These are phyloP conservation scores for Ganoderma resinaceum DNA, from an alignment of 1,284 basidiomycete species.

Conservation along the genomic window DNA sequence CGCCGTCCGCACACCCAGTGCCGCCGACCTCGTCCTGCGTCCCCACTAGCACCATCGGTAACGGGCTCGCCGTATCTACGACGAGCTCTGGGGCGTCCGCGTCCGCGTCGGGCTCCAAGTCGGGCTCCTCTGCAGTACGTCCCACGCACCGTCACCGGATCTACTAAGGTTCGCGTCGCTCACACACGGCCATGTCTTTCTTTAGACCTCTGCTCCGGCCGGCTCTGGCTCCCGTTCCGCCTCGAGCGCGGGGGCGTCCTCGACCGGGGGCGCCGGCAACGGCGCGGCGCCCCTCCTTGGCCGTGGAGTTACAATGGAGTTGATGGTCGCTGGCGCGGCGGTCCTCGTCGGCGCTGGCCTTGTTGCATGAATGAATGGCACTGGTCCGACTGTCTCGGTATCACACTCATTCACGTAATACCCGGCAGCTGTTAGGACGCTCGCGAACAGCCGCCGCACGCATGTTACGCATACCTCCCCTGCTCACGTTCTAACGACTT, in stretches of 20 bases:
- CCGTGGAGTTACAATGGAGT: constrained; percentile 9
- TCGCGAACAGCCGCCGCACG: background rate
- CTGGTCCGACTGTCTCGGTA: background rate
- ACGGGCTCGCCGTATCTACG: constrained; percentile 39
- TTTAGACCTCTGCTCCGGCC: background rate
- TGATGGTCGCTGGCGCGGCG: constrained; percentile 20
- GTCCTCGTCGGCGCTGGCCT: constrained; percentile 25
- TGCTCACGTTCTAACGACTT: background rate
- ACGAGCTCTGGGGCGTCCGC: background rate
- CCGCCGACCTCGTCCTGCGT: constrained; percentile 64
- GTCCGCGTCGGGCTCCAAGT: constrained; percentile 1
- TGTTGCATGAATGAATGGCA: constrained; percentile 16
- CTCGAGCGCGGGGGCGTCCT: background rate
- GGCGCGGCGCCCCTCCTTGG: constrained; percentile 19
- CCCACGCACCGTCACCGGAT: background rate
- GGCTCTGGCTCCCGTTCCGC: constrained; percentile 8
- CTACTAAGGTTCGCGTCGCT: background rate
- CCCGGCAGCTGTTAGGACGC: background rate
- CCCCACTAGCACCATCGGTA: constrained; percentile 48
- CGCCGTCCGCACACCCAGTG: constrained; percentile 65
- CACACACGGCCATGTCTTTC: background rate
- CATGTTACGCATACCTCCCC: background rate
- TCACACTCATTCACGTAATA: background rate
- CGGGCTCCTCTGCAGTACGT: background rate
- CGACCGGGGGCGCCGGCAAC: constrained; percentile 13